Conservation (phyloP, 208 protist genomes). For the Leishmania tarentolae region DNA sequence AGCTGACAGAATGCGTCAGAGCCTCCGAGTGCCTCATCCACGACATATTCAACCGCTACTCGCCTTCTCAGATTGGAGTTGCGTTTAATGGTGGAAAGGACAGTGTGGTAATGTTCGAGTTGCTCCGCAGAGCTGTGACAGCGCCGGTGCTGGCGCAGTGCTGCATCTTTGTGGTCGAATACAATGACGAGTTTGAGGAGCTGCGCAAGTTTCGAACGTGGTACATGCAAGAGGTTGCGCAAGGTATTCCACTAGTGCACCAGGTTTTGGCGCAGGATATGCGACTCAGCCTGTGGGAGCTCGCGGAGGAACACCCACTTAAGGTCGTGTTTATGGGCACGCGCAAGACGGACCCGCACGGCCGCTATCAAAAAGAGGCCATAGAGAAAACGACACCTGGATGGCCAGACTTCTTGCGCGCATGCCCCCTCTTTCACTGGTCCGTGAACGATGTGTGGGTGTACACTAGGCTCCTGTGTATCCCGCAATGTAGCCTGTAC, state of each 20-base stretch:
- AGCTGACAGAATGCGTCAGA: constrained; percentile 11
- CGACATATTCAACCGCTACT: constrained; percentile 34
- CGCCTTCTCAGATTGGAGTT: constrained; percentile 66
- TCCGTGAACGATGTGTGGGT: constrained; percentile 79
- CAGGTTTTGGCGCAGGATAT: constrained; percentile 38
- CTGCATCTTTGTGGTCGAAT: constrained; percentile 64
- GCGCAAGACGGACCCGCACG: constrained; percentile 74
- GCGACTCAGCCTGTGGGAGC: constrained; percentile 51
- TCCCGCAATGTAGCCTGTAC: constrained; percentile 93
- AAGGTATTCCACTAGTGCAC: constrained; percentile 38
- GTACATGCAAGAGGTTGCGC: constrained; percentile 43
- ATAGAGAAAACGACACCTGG: constrained; percentile 73
- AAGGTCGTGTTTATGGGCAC: constrained; percentile 89
- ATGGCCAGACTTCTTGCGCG: constrained; percentile 89
- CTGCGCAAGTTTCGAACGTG: constrained; percentile 61
- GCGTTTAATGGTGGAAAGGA: constrained; percentile 94
- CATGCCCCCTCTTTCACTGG: constrained; percentile 88
- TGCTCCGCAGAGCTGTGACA: constrained; percentile 53
- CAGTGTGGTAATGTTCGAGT: constrained; percentile 85
- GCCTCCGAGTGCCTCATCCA: constrained; percentile 43
- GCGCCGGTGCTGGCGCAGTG: constrained; percentile 41
- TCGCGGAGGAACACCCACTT: constrained; percentile 48
- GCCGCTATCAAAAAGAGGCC: constrained; percentile 48
- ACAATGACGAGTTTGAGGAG: constrained; percentile 74
- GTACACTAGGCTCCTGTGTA: constrained; percentile 50